phyloP scores from a whole-genome alignment of 768 basidiomycete species.

The Auriculariales sp. region DNA sequence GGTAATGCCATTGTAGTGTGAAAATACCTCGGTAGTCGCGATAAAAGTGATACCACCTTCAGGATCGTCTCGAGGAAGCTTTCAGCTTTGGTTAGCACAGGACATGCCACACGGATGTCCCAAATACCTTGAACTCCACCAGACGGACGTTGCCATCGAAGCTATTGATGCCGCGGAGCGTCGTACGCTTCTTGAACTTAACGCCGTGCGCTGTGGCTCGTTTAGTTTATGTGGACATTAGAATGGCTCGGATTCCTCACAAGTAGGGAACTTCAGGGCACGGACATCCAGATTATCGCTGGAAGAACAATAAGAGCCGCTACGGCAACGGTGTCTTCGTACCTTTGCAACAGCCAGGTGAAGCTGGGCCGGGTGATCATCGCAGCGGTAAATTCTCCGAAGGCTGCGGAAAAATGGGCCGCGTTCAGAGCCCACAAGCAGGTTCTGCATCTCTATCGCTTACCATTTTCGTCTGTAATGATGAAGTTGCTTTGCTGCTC shows the following conservation, averaged over 20 bases:
- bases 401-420: conserved; percentile 53
- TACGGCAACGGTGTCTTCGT: no score
- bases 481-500: conserved; percentile 27
- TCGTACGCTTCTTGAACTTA: conserved; percentile 45
- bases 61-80: conserved; percentile 49
- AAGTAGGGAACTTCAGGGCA: conserved; percentile 45
- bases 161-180: conserved; percentile 44
- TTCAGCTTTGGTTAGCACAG: not conserved
- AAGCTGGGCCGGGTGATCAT: conserved; percentile 57
- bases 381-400: conserved; percentile 42
- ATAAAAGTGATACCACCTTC: conserved; percentile 53
- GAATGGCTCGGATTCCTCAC: not conserved
- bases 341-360: conserved; percentile 51
- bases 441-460: no score
- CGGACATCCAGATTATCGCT: conserved; percentile 43
- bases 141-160: conserved; percentile 43
- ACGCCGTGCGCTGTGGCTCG: conserved; percentile 47
- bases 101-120: not conserved
- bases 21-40: conserved; percentile 39
- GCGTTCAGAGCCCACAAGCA: conserved; percentile 20
- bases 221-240: conserved; percentile 2
- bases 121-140: conserved; percentile 30
- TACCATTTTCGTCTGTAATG: conserved; percentile 18
- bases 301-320: no score
- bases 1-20: no score